A percentile compares a stretch with the other conserved stretches of the same genome.
Evolutionary conservation across 2,329 filamentous ascomycete genomes (phyloP).

Genomic region (Hymenoscyphus scutula): DNA sequence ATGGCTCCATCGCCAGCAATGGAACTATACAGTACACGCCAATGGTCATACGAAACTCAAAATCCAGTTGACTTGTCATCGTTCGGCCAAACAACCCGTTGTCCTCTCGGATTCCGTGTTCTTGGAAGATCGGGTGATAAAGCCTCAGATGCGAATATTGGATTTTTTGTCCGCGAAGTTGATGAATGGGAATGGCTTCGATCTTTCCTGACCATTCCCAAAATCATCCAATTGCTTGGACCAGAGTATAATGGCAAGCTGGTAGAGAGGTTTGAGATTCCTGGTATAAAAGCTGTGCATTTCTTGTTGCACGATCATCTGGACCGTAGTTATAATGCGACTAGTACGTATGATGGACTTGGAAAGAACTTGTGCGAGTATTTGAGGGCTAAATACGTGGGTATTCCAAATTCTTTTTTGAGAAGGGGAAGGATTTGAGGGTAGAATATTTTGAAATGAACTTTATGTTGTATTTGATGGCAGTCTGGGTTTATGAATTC

Average conservation of each 20-base stretch:
- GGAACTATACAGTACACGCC: slow-evolving; percentile 12
- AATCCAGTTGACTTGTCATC: slow-evolving; percentile 22
- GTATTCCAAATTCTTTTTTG: slow-evolving; percentile 25
- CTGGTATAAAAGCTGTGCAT: slow-evolving; percentile 25
- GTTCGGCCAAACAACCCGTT: slow-evolving; percentile 30
- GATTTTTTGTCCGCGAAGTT: slow-evolving; percentile 40
- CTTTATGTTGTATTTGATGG: no score
- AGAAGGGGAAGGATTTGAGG: slow-evolving; percentile 21
- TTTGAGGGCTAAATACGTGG: slow-evolving; percentile 24
- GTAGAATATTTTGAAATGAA: background rate
- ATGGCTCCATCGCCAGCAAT: slow-evolving; percentile 19
- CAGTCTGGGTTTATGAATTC: no score
- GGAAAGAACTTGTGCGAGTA: slow-evolving; percentile 27
- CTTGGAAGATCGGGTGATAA: slow-evolving; percentile 41
- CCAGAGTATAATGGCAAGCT: slow-evolving; percentile 32
- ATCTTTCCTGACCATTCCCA: slow-evolving; percentile 26
- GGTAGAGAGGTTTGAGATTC: slow-evolving; percentile 31
- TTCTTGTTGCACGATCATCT: slow-evolving; percentile 32
- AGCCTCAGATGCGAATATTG: slow-evolving; percentile 39
- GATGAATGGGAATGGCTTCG: slow-evolving; percentile 41
- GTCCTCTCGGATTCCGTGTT: slow-evolving; percentile 36
- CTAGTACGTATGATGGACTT: slow-evolving; percentile 21
- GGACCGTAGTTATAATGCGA: slow-evolving; percentile 22
- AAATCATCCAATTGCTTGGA: slow-evolving; percentile 30
- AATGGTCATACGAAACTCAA: slow-evolving; percentile 24